phyloP scores from a whole-genome alignment of 2,329 filamentous ascomycete genomes.

The Amauroascus niger region DNA sequence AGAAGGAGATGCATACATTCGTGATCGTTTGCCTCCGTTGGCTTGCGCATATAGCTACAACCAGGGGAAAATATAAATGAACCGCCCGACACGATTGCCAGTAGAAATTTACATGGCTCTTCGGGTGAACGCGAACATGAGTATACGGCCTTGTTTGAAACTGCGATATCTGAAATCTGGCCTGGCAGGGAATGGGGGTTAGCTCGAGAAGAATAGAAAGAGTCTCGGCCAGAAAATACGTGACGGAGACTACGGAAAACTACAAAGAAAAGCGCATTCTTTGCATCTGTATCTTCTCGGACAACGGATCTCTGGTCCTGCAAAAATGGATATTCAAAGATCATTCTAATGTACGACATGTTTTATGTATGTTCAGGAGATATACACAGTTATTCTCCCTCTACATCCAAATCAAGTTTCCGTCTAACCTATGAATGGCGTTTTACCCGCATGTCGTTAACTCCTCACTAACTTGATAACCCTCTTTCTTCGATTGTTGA shows the following conservation, averaged over 20 bases:
- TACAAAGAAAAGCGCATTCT: too few species aligned
- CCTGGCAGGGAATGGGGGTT: not conserved
- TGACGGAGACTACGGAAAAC: too few species aligned
- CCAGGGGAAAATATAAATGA: not conserved
- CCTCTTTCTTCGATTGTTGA: slow-evolving; percentile 1
- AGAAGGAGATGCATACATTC: not conserved
- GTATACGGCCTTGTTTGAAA: not conserved
- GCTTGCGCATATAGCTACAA: not conserved
- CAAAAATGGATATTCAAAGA: too few species aligned
- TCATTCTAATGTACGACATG: too few species aligned
- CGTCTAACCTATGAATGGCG: not conserved
- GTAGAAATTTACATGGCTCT: not conserved
- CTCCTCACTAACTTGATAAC: not conserved
- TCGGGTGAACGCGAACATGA: too few species aligned
- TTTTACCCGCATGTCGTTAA: not conserved
- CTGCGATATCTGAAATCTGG: not conserved
- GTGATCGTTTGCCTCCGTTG: not conserved
- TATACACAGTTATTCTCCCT: too few species aligned
- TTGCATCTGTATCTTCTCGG: too few species aligned
- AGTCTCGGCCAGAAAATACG: not conserved
- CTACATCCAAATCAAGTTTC: too few species aligned
- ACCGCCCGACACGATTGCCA: not conserved
- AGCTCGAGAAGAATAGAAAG: not conserved
- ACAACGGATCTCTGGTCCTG: too few species aligned
- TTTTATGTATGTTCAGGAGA: too few species aligned